phyloP scores from a whole-genome alignment of 2,329 filamentous ascomycete species.

The Fusarium subglutinans region DNA sequence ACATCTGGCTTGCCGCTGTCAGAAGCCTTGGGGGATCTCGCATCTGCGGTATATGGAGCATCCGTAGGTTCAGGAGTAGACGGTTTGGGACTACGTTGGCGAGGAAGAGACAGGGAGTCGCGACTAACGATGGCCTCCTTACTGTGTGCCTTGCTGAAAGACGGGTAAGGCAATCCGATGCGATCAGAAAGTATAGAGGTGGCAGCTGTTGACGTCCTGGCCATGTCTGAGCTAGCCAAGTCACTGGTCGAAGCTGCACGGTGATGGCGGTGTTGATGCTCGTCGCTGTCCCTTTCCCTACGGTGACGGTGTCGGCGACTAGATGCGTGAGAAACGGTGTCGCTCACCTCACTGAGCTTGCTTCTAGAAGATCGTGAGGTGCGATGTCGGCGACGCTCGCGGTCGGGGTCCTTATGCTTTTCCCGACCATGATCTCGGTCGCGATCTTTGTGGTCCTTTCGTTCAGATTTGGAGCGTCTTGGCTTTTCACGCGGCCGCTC shows the following conservation, averaged over 20 bases:
- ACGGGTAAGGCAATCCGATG: constrained; percentile 75
- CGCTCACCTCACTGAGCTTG: constrained; percentile 53
- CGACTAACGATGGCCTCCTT: constrained; percentile 80
- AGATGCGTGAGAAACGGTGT: constrained; percentile 52
- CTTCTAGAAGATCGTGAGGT: constrained; percentile 55
- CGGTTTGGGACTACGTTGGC: constrained; percentile 59
- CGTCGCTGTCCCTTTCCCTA: constrained; percentile 48
- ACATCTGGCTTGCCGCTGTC: constrained; percentile 55
- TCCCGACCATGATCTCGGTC: constrained; percentile 47
- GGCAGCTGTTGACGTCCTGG: constrained; percentile 49
- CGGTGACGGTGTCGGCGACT: constrained; percentile 46
- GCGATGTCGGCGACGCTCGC: constrained; percentile 50
- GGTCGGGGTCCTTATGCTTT: constrained; percentile 47
- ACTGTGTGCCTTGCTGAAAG: constrained; percentile 90
- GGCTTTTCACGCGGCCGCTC: constrained; percentile 52
- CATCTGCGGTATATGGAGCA: constrained; percentile 24
- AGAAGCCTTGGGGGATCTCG: constrained; percentile 8
- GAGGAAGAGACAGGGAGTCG: constrained; percentile 56
- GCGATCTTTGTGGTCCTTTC: constrained; percentile 50
- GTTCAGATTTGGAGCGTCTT: constrained; percentile 52
- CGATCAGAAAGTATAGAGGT: constrained; percentile 50
- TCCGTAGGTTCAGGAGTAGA: constrained; percentile 76
- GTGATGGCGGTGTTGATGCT: constrained; percentile 41
- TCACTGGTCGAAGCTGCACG: constrained; percentile 56
- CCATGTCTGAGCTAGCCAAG: constrained; percentile 57